A percentile compares a stretch with the other conserved stretches of the same genome.
Evolutionary conservation across 2,329 filamentous ascomycete species (phyloP).

Genomic region (Nemania serpens): DNA sequence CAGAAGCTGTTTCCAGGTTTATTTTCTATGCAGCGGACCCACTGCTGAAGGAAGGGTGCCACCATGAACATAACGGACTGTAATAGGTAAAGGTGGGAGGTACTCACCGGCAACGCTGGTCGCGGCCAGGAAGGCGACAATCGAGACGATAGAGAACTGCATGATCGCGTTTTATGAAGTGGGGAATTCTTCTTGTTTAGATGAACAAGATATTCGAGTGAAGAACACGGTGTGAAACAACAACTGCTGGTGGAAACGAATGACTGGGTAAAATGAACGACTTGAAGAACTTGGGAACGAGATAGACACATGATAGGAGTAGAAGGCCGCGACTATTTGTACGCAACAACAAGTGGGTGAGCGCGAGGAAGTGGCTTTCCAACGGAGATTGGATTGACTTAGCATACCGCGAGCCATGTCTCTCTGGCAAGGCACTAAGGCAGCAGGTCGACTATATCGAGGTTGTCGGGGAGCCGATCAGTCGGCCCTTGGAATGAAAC

Average conservation of each 20-base stretch:
- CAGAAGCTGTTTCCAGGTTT: too few relatives aligned
- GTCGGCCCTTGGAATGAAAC: conserved; percentile 21
- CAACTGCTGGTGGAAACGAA: background rate
- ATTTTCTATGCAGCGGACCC: too few relatives aligned
- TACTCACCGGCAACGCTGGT: conserved; percentile 18
- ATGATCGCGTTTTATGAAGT: conserved; percentile 1
- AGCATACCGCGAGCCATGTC: conserved; percentile 25
- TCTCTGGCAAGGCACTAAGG: conserved; percentile 11
- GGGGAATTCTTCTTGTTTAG: background rate
- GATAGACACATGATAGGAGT: background rate
- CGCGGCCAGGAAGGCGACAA: conserved; percentile 27
- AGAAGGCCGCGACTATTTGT: conserved; percentile 24
- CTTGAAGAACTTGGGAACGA: background rate
- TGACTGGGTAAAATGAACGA: background rate
- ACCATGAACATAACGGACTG: background rate
- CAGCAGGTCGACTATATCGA: background rate
- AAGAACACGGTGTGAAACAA: background rate
- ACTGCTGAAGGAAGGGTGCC: too few relatives aligned
- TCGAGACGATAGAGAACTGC: conserved; percentile 13
- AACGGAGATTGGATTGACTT: conserved; percentile 24
- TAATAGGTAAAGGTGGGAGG: background rate
- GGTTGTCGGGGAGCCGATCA: conserved; percentile 8
- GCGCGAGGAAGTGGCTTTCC: conserved; percentile 18
- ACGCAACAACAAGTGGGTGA: background rate
- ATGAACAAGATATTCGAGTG: background rate